phyloP scores from a whole-genome alignment of 2,329 filamentous ascomycete genomes.

The Macrophomina pseudophaseolina region DNA sequence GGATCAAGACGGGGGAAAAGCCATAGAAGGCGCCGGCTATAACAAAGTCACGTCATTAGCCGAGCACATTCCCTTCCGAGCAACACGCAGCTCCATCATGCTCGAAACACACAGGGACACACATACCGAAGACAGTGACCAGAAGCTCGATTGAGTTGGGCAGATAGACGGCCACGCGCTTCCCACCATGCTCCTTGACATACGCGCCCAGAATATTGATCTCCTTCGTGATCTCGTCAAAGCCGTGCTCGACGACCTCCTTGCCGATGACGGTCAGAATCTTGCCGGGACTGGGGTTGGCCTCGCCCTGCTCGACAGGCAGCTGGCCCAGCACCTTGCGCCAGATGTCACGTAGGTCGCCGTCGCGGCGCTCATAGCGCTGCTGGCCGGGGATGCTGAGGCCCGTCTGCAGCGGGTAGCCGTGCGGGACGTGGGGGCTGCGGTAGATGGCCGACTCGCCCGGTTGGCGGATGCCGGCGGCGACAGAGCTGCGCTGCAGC shows the following conservation, averaged over 20 bases:
- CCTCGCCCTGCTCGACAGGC: constrained; percentile 65
- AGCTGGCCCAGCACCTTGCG: constrained; percentile 70
- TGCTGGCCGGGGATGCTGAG: constrained; percentile 25
- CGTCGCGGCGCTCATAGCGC: constrained; percentile 81
- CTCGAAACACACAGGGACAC: no score
- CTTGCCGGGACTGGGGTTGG: constrained; percentile 67
- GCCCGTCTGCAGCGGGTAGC: constrained; percentile 51
- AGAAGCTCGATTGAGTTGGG: constrained; percentile 93
- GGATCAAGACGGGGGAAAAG: constrained; percentile 81
- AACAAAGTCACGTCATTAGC: constrained; percentile 11
- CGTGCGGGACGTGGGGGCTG: constrained; percentile 82
- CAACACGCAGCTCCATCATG: not conserved
- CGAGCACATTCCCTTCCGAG: not conserved
- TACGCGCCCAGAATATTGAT: constrained; percentile 87
- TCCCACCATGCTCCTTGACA: constrained; percentile 69
- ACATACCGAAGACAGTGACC: constrained; percentile 71
- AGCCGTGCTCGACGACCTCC: constrained; percentile 71
- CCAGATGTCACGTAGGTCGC: constrained; percentile 93
- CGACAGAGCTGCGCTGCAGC: constrained; percentile 80
- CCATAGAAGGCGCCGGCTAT: constrained; percentile 86
- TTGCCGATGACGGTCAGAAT: constrained; percentile 82
- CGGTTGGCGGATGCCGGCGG: constrained; percentile 78
- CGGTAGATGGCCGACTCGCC: constrained; percentile 87
- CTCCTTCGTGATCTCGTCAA: constrained; percentile 77
- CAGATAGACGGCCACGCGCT: constrained; percentile 84